Base-by-base conservation (phyloP, 73 alveolate species). In the Paramecium biaurelia region DNA sequence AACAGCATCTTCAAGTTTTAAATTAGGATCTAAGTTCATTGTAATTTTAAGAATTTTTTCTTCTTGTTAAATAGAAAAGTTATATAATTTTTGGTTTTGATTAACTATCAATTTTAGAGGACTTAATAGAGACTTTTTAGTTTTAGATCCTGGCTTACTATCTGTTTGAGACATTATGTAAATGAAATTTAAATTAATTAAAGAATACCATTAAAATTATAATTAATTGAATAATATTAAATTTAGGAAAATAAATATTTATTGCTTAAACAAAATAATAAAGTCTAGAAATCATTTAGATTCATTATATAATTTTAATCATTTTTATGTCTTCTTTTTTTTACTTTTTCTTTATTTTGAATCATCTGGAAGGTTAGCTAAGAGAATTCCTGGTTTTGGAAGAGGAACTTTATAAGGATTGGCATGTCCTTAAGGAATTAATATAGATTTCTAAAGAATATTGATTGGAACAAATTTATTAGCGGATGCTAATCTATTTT, bases 341-440 rank as follows among this genome's bases (percentile, higher is more conserved):
- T 79, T 79, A 10, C 18, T 24, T 24, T 24, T 41, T 4, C 32
- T 45, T 63, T 79, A 38, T 45, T 79, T 79, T 24, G 32, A 7
- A 42, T 43, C 24, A 30, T 43, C 90, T 23, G 90, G 90, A 24
- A 43, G 26, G 30, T 47, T 45, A 3, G 70, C 76, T 45, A 42
- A 34, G 7, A 74, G 37, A 21, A 74, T 37, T 28, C 87, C 87
- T 24, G 90, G 90, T 26, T 24, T 26, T 79, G 90, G 90, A 23
- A 79, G 74, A 30, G 90, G 90, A 6, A 79, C 20, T 45, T 43
- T 79, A 20, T 38, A 30, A 45, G 90, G 90, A 79, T 79, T 41
- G 2, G 30, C 18, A 79, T 79, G 90, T 18, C 90, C 90, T 26
- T 38, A 79, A 18, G 90, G 90, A 23, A 79, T 79, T 11, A 79